These are phyloP conservation scores for Guadua angustifolia DNA, from an alignment of 176 grass and related monocot species.

Conservation along the genomic window DNA sequence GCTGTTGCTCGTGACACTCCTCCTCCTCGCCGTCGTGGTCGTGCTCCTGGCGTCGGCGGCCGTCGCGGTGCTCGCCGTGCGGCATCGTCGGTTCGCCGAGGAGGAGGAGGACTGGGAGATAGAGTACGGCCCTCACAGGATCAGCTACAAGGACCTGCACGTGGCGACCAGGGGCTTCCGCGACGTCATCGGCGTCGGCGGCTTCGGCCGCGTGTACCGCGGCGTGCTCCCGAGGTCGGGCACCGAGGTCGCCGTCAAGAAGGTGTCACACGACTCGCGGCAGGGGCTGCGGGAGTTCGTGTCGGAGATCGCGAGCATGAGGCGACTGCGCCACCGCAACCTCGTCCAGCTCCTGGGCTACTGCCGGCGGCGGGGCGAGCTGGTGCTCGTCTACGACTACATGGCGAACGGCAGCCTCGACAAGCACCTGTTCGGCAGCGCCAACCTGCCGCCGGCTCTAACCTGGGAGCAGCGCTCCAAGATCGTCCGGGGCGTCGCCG, in stretches of 20 bases:
- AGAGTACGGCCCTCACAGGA: constrained; percentile 66
- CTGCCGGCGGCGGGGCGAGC: constrained; percentile 68
- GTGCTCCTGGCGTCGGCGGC: constrained; percentile 24
- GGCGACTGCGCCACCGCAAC: constrained; percentile 74
- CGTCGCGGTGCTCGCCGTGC: neutral
- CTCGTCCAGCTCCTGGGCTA: constrained; percentile 78
- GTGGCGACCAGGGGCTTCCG: constrained; percentile 61
- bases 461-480: constrained; percentile 62
- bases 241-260: constrained; percentile 73
- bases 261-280: constrained; percentile 62
- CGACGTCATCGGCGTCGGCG: constrained; percentile 65
- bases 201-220: constrained; percentile 72
- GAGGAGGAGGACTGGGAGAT: constrained; percentile 68
- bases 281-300: constrained; percentile 83
- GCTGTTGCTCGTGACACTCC: neutral
- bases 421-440: constrained; percentile 52
- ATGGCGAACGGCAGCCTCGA: constrained; percentile 78
- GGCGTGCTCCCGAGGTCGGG: constrained; percentile 48
- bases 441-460: neutral
- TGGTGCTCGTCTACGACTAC: constrained; percentile 81
- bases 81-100: constrained; percentile 53
- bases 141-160: constrained; percentile 65
- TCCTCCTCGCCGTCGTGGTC: neutral
- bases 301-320: constrained; percentile 76
- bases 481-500: constrained; percentile 64